Conservation (phyloP, 1,139 yeast species). For the Blastobotrys arbuscula region DNA sequence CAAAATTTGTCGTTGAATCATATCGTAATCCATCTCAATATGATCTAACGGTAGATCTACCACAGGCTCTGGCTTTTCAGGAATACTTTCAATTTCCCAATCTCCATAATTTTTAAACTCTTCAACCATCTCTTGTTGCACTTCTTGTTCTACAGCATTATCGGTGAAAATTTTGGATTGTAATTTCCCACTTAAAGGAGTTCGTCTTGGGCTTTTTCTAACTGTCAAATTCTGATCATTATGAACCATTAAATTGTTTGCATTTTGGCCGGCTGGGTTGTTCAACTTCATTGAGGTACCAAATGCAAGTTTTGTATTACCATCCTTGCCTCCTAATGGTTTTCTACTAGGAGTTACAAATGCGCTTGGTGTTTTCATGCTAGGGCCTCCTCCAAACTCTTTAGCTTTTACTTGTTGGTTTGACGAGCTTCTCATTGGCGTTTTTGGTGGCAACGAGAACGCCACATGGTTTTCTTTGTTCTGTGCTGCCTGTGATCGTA, state of each 20-base stretch:
- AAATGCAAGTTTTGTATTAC: slow-evolving; percentile 16
- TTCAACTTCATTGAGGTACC: slow-evolving; percentile 1
- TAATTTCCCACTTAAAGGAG: slow-evolving; percentile 14
- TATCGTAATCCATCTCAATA: slow-evolving; percentile 23
- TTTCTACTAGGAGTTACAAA: slow-evolving; percentile 19
- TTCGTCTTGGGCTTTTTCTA: slow-evolving; percentile 6
- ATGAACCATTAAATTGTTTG: neutral
- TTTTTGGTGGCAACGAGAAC: slow-evolving; percentile 20
- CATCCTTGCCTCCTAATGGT: slow-evolving; percentile 27
- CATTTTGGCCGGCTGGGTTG: neutral
- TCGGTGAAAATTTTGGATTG: slow-evolving; percentile 4
- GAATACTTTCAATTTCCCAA: slow-evolving; percentile 22
- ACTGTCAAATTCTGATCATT: neutral
- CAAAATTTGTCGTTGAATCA: slow-evolving; percentile 11
- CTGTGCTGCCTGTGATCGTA: slow-evolving; percentile 1
- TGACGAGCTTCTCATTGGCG: slow-evolving; percentile 14
- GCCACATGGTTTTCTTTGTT: slow-evolving; percentile 25
- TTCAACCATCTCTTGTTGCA: neutral
- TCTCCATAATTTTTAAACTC: slow-evolving; percentile 6
- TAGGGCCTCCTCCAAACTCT: slow-evolving; percentile 6
- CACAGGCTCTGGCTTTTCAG: slow-evolving; percentile 18
- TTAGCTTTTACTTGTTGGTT: neutral
- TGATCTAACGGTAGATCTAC: slow-evolving; percentile 23
- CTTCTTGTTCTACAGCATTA: slow-evolving; percentile 3
- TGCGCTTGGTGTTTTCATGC: slow-evolving; percentile 11